Conservation (phyloP, 352 stramenopile species). For the Pelagophyceae sp. region DNA sequence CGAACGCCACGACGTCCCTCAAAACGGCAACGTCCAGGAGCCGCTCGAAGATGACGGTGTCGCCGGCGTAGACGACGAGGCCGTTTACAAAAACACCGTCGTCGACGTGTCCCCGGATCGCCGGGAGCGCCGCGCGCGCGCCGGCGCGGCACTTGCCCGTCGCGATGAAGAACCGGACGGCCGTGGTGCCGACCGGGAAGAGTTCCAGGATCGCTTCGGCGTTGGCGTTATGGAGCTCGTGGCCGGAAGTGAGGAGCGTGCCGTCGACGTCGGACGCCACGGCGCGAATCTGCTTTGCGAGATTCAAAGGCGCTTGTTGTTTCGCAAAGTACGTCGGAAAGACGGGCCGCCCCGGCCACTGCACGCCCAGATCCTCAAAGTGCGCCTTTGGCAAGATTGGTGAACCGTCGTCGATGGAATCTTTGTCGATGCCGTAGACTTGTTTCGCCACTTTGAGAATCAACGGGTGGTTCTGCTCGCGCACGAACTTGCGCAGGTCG, state of each 20-base stretch:
- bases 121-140: slow-evolving; percentile 41
- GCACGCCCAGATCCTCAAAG: slow-evolving; percentile 4
- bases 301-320: background rate
- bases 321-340: slow-evolving; percentile 16
- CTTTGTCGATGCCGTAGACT: background rate
- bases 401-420: background rate
- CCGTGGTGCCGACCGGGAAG: background rate
- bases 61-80: slow-evolving; percentile 49
- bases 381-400: background rate
- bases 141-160: slow-evolving; percentile 54
- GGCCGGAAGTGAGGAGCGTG: slow-evolving; percentile 44
- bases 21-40: slow-evolving; percentile 38
- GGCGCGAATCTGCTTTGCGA: slow-evolving; percentile 33
- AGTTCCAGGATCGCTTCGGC: background rate
- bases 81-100: slow-evolving; percentile 55
- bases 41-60: slow-evolving; percentile 53
- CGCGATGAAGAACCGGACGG: slow-evolving; percentile 47
- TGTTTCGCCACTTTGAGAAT: background rate
- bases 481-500: slow-evolving; percentile 8
- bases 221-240: slow-evolving; percentile 41
- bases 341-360: background rate
- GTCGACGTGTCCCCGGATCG: slow-evolving; percentile 23
- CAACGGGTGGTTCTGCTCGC: slow-evolving; percentile 23
- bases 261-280: slow-evolving; percentile 61
- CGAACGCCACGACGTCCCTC: slow-evolving; percentile 38